Conservation (phyloP, 192 early-diverging fungal species). For the Chytriomyces sp. region DNA sequence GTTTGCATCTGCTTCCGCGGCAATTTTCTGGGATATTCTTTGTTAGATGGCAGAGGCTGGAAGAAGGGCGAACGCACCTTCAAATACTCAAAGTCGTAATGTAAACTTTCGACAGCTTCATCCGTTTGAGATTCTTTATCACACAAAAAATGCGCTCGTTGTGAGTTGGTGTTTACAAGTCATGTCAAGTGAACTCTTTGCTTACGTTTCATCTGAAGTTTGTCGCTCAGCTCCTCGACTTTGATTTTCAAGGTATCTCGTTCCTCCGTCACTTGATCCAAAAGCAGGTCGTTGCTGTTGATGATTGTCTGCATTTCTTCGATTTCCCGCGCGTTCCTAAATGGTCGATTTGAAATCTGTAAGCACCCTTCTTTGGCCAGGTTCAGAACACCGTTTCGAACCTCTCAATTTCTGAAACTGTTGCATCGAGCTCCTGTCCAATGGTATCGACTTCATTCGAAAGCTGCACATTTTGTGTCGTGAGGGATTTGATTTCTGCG, state of each 20-base stretch:
- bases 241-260: slow-evolving; percentile 48
- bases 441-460: slow-evolving; percentile 49
- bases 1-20: slow-evolving; percentile 35
- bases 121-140: slow-evolving; percentile 19
- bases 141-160: background rate
- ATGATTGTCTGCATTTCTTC: slow-evolving; percentile 39
- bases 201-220: slow-evolving; percentile 32
- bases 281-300: slow-evolving; percentile 39
- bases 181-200: slow-evolving; percentile 4
- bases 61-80: background rate
- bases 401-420: slow-evolving; percentile 59
- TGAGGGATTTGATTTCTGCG: slow-evolving; percentile 51
- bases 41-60: background rate
- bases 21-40: slow-evolving; percentile 1
- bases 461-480: slow-evolving; percentile 47
- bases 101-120: slow-evolving; percentile 1
- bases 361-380: background rate
- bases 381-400: slow-evolving; percentile 11
- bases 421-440: slow-evolving; percentile 56
- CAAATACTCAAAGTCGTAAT: slow-evolving; percentile 11
- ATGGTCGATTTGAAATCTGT: background rate
- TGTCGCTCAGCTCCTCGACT: slow-evolving; percentile 47
- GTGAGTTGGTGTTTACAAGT: background rate
- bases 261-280: slow-evolving; percentile 54
- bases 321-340: slow-evolving; percentile 47